Conservation (phyloP, 208 protist species). For the Borovskyia barvae region DNA sequence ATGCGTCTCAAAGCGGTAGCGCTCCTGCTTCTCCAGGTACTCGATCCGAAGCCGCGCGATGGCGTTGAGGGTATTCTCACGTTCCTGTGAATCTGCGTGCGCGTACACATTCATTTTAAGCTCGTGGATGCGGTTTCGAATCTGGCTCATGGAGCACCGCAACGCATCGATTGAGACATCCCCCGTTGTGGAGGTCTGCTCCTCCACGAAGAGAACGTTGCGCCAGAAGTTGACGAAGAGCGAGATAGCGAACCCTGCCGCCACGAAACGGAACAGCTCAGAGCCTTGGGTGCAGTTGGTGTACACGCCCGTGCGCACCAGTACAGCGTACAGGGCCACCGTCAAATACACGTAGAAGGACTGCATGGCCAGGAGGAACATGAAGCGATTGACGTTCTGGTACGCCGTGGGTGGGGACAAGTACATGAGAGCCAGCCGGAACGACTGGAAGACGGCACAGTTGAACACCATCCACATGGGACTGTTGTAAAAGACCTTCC, state of each 20-base stretch:
- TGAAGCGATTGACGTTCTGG: constrained; percentile 63
- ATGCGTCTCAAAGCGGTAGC: constrained; percentile 60
- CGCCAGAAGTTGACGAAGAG: constrained; percentile 55
- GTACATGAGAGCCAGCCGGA: constrained; percentile 23
- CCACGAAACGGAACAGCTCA: constrained; percentile 37
- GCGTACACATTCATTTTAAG: constrained; percentile 55
- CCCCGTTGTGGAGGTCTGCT: constrained; percentile 34
- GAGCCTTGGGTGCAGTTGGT: constrained; percentile 51
- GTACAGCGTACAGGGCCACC: constrained; percentile 35
- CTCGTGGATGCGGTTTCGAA: constrained; percentile 60
- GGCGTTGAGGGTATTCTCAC: constrained; percentile 69
- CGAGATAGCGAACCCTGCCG: constrained; percentile 20
- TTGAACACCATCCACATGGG: constrained; percentile 35
- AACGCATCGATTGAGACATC: constrained; percentile 62
- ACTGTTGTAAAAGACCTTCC: constrained; percentile 74
- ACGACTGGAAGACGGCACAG: constrained; percentile 36
- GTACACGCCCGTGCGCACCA: constrained; percentile 41
- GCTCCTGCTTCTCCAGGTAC: constrained; percentile 69
- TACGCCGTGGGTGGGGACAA: constrained; percentile 45
- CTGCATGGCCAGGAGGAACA: constrained; percentile 25
- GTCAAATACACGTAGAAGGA: constrained; percentile 31
- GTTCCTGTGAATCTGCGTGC: constrained; percentile 33
- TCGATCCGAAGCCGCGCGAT: constrained; percentile 69
- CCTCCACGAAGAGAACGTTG: constrained; percentile 44
- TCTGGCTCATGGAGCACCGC: constrained; percentile 54